Conservation (phyloP, 2,329 filamentous ascomycete species). For the Talaromyces sp. region DNA sequence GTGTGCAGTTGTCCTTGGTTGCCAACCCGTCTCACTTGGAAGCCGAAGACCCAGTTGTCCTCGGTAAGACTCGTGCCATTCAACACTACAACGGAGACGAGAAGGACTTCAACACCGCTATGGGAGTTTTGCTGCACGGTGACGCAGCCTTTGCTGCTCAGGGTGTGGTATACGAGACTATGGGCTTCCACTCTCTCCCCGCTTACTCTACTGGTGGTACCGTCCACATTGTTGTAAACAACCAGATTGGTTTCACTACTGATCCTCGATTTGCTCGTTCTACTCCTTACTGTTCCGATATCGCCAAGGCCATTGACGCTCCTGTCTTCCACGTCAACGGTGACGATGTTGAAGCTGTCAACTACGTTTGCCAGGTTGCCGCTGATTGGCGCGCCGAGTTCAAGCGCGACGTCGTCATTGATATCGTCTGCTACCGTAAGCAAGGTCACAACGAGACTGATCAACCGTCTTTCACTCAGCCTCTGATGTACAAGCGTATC, state of each 20-base stretch:
- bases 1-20: constrained; percentile 96
- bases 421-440: constrained; percentile 98
- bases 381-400: constrained; percentile 98
- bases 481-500: constrained; percentile 99
- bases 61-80: constrained; percentile 95
- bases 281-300: constrained; percentile 97
- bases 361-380: constrained; percentile 95
- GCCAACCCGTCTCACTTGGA: constrained; percentile 98
- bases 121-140: constrained; percentile 94
- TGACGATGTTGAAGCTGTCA: constrained; percentile 96
- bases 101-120: constrained; percentile 77
- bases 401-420: constrained; percentile 96
- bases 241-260: constrained; percentile 99
- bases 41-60: constrained; percentile 94
- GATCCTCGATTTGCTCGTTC: constrained; percentile 96
- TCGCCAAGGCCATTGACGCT: constrained; percentile 97
- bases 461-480: constrained; percentile 99
- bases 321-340: constrained; percentile 99
- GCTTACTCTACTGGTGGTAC: constrained; percentile 97
- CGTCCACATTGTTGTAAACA: constrained; percentile 96
- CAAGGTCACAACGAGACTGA: constrained; percentile 99
- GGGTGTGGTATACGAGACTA: constrained; percentile 96
- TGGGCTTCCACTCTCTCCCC: constrained; percentile 93
- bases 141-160: constrained; percentile 96
- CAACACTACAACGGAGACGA: constrained; percentile 99